phyloP scores from a whole-genome alignment of 768 basidiomycete genomes.

The Crassisporium funariophilum region DNA sequence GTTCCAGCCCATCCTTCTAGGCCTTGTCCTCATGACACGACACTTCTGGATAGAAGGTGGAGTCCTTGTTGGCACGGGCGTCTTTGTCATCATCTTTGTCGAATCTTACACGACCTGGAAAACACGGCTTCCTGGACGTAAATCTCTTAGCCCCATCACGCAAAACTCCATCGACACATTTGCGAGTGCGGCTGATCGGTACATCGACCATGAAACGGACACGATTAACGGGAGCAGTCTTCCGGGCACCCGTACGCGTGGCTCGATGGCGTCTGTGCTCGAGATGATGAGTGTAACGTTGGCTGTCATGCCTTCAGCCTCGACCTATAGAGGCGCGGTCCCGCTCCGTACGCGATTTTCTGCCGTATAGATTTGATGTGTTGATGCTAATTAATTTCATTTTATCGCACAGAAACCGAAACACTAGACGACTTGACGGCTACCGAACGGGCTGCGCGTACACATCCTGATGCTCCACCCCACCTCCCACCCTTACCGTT shows the following conservation, averaged over 20 bases:
- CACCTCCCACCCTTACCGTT: constrained; percentile 70
- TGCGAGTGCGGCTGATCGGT: constrained; percentile 43
- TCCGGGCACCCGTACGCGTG: constrained; percentile 50
- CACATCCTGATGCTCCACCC: constrained; percentile 77
- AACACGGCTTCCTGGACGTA: constrained; percentile 47
- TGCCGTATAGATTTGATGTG: constrained; percentile 5
- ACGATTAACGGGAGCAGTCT: constrained; percentile 48
- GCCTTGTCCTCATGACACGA: constrained; percentile 69
- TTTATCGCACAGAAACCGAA: constrained; percentile 56
- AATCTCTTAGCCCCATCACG: constrained; percentile 56
- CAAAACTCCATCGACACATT: constrained; percentile 61
- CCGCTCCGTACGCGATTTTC: constrained; percentile 59
- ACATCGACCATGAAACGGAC: constrained; percentile 50
- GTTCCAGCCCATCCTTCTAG: constrained; percentile 74
- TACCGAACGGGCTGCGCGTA: constrained; percentile 76
- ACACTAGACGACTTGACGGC: constrained; percentile 79
- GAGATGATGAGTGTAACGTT: constrained; percentile 85
- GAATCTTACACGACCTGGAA: constrained; percentile 59
- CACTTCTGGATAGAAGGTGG: constrained; percentile 74
- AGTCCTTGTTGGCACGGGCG: constrained; percentile 57
- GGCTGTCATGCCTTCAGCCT: constrained; percentile 68
- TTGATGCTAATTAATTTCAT: constrained; percentile 7
- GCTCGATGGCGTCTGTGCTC: constrained; percentile 79
- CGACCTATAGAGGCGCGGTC: constrained; percentile 57
- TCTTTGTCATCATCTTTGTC: constrained; percentile 56